Base-by-base conservation (phyloP, 768 basidiomycete species). In the Phanerodontia chrysosporium region DNA sequence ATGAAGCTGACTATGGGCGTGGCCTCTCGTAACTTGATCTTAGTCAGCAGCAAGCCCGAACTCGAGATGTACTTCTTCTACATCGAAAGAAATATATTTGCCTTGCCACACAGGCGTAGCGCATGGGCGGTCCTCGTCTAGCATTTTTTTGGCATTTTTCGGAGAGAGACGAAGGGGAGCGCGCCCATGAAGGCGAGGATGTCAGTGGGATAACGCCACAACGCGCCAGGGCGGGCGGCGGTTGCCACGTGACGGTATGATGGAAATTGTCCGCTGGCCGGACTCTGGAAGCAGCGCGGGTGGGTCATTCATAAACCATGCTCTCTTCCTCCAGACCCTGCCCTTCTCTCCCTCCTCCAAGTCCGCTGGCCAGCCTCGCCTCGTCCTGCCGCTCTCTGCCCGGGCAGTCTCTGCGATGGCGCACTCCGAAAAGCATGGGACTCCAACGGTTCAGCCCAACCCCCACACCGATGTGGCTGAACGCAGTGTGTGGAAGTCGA, bases 401-500 rank as follows among this genome's bases (percentile, higher is more conserved):
- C 25, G 51, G 9, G 16, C 51, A 24, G 7, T 36, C 32, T 42
- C 52, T 18, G 27, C 52, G n/a, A 39, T 42, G 52, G n/a, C 52
- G 21, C 10, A 4, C 52, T n/a, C 32, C 25, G 21, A 25, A 22
- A 53, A 36, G 52, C 32, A 53, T 27, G 25, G 3, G 21, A 45
- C 21, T 13, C 18, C 24, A n/a, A 48, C 14, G 22, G 18, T 5
- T 27, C 12, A 21, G 35, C 21, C 36, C 1, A 42, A 44, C 10
- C 48, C 44, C 18, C 27, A 51, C 36, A 16, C 25, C 49, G 21
- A 24, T 18, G 57, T 45, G 6, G 49, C 10, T 10, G 13, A 51
- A n/a, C 49, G 44, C 8, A 51, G 57, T 21, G n/a, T 45, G 29
- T 55, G 53, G 27, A 25, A 44, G n/a, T 60, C 61, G 10, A 48